Evolutionary conservation across 495 filamentous ascomycete species (phyloP), one percentile per base, ranked within the genome.

Genomic region (Penicillium chermesinum): DNA sequence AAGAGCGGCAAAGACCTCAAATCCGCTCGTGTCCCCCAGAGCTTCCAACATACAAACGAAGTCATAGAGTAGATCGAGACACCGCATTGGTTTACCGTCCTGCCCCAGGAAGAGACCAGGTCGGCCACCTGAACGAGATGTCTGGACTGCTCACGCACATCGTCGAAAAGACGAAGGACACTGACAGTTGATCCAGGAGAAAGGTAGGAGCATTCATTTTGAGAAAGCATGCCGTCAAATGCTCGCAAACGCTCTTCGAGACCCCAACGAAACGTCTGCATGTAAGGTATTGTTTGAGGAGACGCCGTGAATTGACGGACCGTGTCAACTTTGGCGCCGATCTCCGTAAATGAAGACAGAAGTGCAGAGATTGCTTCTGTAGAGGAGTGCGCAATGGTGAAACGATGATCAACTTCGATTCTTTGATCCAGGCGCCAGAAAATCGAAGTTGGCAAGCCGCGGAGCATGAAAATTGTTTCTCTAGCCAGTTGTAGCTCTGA

Each of bases 391-490:
- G 54, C 53, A 25, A 78, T 55, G 0, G 51, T 55, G 54, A 72
- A 73, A 33, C 57, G 58, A 21, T 60, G 62, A 46, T 67, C 67
- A 15, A 74, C 44, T 27, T 58, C 65, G 10, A 73, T 54, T 1
- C 61, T 60, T 13, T 70, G 54, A 25, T 79, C 73, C 27, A 67
- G 39, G 7, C 61, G 61, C 59, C 55, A 55, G 46, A 87, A 95
- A 5, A 95, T 62, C 15, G 80, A 83, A 0, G 87, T 94, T 30
- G 83, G 79, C 15, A 95, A 68, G 0, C 89, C 90, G 25, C 80
- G 75, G 1, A 97, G 77, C 89, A 95, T 91, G 53, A 87, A 91
- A 1, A 95, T 69, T 1, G 80, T 73, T 53, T 97, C 91, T 35
- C 91, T 82, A 25, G 91, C 70, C 3, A 82, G 62, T 46, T 91